Evolutionary conservation across 768 basidiomycete genomes (phyloP).

Genomic region (Gautieria morchelliformis): DNA sequence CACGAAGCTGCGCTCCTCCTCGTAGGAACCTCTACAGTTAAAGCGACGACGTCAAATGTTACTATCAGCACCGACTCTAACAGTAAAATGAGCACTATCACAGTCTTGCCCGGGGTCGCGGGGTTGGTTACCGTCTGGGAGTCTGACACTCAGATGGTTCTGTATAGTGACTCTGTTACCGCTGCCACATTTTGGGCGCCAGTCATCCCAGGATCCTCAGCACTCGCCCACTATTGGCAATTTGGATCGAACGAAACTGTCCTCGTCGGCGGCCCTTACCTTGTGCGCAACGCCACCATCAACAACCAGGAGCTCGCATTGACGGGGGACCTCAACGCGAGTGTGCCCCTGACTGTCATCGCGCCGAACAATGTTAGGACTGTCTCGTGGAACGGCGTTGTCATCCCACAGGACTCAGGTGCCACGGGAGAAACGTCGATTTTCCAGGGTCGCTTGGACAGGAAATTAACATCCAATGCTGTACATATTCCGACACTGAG

Average conservation of each 20-base stretch:
- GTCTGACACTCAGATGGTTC: constrained; percentile 52
- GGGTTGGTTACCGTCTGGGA: constrained; percentile 60
- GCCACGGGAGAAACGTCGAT: constrained; percentile 24
- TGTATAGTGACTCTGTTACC: constrained; percentile 57
- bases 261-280: constrained; percentile 39
- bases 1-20: constrained; percentile 45
- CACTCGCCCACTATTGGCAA: constrained; percentile 55
- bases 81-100: constrained; percentile 25
- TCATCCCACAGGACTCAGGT: constrained; percentile 16
- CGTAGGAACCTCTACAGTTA: constrained; percentile 19
- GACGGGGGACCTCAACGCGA: constrained; percentile 57
- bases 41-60: background rate
- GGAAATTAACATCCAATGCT: background rate
- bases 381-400: constrained; percentile 66
- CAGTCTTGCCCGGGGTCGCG: constrained; percentile 44
- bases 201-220: constrained; percentile 37
- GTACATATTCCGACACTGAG: constrained; percentile 26
- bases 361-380: constrained; percentile 41
- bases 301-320: constrained; percentile 36
- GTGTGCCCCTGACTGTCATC: constrained; percentile 51
- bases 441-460: constrained; percentile 38
- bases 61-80: background rate
- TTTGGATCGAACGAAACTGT: constrained; percentile 63
- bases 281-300: constrained; percentile 33
- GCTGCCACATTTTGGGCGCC: constrained; percentile 74